Conservation (phyloP, 768 basidiomycete species). For the Lanmaoa pseudosensibilis region DNA sequence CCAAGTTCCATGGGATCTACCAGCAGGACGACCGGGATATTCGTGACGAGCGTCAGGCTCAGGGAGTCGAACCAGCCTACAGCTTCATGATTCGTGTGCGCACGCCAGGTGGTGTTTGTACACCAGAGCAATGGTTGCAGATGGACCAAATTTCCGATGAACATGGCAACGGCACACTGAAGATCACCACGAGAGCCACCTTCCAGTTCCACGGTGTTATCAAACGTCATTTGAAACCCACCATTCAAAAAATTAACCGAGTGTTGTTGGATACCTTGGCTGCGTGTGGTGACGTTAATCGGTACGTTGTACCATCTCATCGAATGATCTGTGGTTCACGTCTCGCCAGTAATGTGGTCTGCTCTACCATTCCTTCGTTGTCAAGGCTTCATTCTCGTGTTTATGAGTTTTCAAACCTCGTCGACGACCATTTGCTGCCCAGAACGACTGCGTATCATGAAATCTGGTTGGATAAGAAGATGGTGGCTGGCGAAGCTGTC, state of each 20-base stretch:
- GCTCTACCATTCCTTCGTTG: conserved; percentile 85
- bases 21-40: conserved; percentile 99
- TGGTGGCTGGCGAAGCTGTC: conserved; percentile 90
- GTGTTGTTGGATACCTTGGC: conserved; percentile 92
- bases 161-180: conserved; percentile 91
- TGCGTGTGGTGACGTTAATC: conserved; percentile 97
- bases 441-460: conserved; percentile 95
- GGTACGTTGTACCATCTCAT: conserved; percentile 43
- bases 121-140: conserved; percentile 87
- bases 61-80: conserved; percentile 94
- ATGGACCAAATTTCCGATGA: conserved; percentile 97
- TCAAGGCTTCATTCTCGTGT: conserved; percentile 86
- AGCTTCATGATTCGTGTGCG: conserved; percentile 98
- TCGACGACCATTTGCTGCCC: conserved; percentile 87
- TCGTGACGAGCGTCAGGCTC: conserved; percentile 89
- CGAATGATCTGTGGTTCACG: conserved; percentile 4
- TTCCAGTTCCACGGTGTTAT: conserved; percentile 99
- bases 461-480: conserved; percentile 98
- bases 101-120: conserved; percentile 95
- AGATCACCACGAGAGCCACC: conserved; percentile 95
- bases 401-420: conserved; percentile 76
- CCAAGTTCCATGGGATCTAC: conserved; percentile 97
- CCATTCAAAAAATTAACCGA: conserved; percentile 94
- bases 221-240: conserved; percentile 93
- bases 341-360: conserved; percentile 74